phyloP scores from a whole-genome alignment of 2,329 filamentous ascomycete species.

The Whalleya microplaca region DNA sequence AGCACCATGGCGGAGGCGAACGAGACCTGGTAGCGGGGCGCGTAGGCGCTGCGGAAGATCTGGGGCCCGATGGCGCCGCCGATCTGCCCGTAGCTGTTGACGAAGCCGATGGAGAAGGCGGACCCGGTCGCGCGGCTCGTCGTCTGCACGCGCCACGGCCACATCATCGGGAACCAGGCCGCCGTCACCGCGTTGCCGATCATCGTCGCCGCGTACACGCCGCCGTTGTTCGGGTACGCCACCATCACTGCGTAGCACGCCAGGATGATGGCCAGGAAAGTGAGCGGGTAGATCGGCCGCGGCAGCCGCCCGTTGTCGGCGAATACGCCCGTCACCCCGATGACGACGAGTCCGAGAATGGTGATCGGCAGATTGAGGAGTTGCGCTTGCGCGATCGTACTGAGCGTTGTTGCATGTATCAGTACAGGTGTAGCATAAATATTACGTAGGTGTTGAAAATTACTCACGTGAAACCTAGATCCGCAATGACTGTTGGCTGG shows the following conservation, averaged over 20 bases:
- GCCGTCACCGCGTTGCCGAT: conserved; percentile 47
- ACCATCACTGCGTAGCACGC: conserved; percentile 50
- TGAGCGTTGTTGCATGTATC: conserved; percentile 18
- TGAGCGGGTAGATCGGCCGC: conserved; percentile 47
- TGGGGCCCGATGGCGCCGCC: conserved; percentile 52
- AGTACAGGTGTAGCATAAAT: neutral
- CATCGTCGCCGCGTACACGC: conserved; percentile 51
- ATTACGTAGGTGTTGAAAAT: neutral
- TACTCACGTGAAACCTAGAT: conserved; percentile 45
- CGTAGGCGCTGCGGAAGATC: conserved; percentile 49
- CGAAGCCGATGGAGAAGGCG: conserved; percentile 54
- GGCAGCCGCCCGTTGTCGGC: conserved; percentile 48
- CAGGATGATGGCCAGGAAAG: conserved; percentile 47
- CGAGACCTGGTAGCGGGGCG: conserved; percentile 47
- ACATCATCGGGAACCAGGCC: conserved; percentile 54
- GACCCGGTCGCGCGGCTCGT: conserved; percentile 51
- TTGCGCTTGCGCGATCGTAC: conserved; percentile 49
- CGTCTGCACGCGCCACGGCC: conserved; percentile 56
- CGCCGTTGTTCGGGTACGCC: conserved; percentile 49
- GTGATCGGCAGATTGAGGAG: conserved; percentile 54
- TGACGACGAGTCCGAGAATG: conserved; percentile 46
- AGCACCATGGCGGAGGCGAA: conserved; percentile 50
- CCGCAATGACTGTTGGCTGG: conserved; percentile 45
- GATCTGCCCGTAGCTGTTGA: conserved; percentile 54
- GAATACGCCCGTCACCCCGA: conserved; percentile 45